Base-by-base conservation (phyloP, 345 rosid genomes). In the Dipteronia dyeriana region DNA sequence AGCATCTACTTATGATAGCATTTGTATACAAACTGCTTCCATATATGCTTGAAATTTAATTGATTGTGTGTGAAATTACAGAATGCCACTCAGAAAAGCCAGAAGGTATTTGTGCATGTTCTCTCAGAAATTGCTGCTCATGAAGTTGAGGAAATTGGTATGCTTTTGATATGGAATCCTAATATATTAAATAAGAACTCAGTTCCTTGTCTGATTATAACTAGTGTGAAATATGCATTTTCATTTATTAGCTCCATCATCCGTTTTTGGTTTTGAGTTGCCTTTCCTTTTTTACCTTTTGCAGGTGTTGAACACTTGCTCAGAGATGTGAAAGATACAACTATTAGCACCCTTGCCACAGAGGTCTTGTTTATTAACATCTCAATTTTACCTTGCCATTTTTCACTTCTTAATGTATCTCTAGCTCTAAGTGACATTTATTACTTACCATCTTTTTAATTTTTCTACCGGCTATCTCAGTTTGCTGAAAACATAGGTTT, bases 111-210 rank as follows among this genome's bases (percentile, higher is more conserved):
- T 4, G 93, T 92, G 71, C 94, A 94, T 26, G 91, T 92, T 29
- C 85, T 85, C 12, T 91, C 92, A 20, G 96, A 94, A 81, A 88
- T 88, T 73, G 89, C 87, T 75, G 87, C 91, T 56, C 90, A 92
- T 78, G 95, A 94, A 75, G 97, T 92, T 39, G 94, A 94, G 90
- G 97, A 92, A 87, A 94, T 92, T 59, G 98, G 98, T 91, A 89
- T 78, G 89, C 25, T 7, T 16, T 71, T 59, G 5, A 66, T 39
- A 64, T 16, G 25, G 74, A 73, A 68, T 71, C 49, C 17, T 22
- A 7, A 20, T 57, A 20, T 51, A 22, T 2, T 68, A 57, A 49
- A 60, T 59, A 5, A 76, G 39, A 66, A 72, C 70, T 77, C 14
- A 38, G 38, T 73, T 54, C 2, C 64, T 75, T 38, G 19, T 20